Base-by-base conservation (phyloP, 2,329 filamentous ascomycete species). In the Aspergillus ochraceus region DNA sequence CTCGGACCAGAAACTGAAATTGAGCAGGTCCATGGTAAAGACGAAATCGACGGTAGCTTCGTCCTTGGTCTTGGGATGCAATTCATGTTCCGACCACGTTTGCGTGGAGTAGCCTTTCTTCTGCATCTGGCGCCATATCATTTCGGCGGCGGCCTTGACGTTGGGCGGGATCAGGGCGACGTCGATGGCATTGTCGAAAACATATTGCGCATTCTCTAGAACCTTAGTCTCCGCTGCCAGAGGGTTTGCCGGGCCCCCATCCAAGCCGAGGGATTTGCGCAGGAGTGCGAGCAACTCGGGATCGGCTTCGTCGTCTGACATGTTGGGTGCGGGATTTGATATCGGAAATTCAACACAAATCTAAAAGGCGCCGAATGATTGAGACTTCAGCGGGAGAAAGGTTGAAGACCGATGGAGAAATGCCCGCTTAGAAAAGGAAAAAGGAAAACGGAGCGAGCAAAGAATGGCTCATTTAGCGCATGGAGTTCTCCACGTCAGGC, bases 1-100 rank as follows among this genome's bases (percentile, higher is more conserved):
- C 55, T 91, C 88, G 14, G 91, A 96, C 95, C 95, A 99, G 75
- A 99, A 99, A 22, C 89, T 96, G 73, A 98, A 99, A 74, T 99
- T 99, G 54, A 99, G 80, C 29, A 99, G 76, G 74, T 99, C 95
- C 92, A 99, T 96, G 20, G 91, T 92, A 74, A 99, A 98, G 69
- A 99, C 94, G 73, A 99, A 98, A 64, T 91, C 89, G 22, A 96
- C 86, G 0, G 92, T 93, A 54, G 77, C 83, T 70, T 91, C 90
- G 71, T 96, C 88, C 71, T 92, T 92, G 47, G 85, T 70, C 74
- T 93, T 90, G 1, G 95, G 95, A 70, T 99, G 95, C 45, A 99
- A 81, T 72, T 95, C 90, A 75, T 98, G 92, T 69, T 90, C 84
- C 14, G 90, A 86, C 95, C 95, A 99, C 9, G 87, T 90, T 62